Evolutionary conservation across 352 stramenopile genomes (phyloP).

Genomic region (Halophytophthora polymorphica): DNA sequence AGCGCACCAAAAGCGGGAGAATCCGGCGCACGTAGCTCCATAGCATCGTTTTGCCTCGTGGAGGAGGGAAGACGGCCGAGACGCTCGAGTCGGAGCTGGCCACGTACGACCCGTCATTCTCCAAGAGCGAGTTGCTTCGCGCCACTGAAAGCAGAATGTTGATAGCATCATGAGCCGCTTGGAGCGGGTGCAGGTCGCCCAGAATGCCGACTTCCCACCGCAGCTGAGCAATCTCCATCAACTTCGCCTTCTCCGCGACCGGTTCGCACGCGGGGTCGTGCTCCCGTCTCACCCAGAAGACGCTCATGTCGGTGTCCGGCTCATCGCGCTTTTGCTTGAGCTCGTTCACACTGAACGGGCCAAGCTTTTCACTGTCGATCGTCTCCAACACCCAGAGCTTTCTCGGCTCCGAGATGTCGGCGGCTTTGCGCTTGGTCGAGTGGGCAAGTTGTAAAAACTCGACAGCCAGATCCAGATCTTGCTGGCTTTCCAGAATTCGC

Average conservation of each 20-base stretch:
- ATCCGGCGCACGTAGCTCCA: conserved; percentile 47
- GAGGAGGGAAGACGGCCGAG: conserved; percentile 51
- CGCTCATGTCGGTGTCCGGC: conserved; percentile 22
- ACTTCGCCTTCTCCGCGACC: conserved; percentile 17
- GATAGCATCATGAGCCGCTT: conserved; percentile 69
- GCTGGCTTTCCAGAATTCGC: conserved; percentile 40
- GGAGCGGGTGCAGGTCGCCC: conserved; percentile 39
- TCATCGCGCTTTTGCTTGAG: conserved; percentile 41
- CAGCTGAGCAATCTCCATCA: conserved; percentile 73
- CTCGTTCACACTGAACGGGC: conserved; percentile 43
- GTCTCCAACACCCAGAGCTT: conserved; percentile 54
- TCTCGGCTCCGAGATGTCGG: conserved; percentile 18
- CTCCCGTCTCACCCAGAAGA: conserved; percentile 28
- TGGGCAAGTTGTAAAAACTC: conserved; percentile 70
- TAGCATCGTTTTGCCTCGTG: conserved; percentile 47
- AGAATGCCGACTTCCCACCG: conserved; percentile 75
- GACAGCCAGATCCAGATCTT: conserved; percentile 47
- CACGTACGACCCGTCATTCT: conserved; percentile 9
- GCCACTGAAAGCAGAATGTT: conserved; percentile 58
- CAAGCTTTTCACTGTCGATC: conserved; percentile 21
- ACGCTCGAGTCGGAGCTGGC: conserved; percentile 1
- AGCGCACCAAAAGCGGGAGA: conserved; percentile 49
- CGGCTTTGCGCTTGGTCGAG: conserved; percentile 25
- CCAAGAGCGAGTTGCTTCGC: conserved; percentile 58
- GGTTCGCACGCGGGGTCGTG: conserved; percentile 37